Evolutionary conservation across 306 rosid species (phyloP).

Genomic region (Sphenostylis stenocarpa): DNA sequence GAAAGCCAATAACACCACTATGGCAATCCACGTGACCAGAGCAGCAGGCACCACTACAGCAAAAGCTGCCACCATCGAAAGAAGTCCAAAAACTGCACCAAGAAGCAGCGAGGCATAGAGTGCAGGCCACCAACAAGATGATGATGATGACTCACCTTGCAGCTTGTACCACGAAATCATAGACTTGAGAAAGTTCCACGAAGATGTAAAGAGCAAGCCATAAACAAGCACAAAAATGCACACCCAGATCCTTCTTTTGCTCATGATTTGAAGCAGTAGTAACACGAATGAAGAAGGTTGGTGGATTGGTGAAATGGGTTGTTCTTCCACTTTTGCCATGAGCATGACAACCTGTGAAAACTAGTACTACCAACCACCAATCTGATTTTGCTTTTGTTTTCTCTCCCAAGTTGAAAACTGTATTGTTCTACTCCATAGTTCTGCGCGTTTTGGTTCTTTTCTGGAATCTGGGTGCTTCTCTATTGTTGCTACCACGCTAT

Average conservation of each 20-base stretch:
- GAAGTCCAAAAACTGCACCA: conserved; percentile 63
- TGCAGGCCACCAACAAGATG: conserved; percentile 59
- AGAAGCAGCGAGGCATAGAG: conserved; percentile 70
- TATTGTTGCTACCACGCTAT: not conserved
- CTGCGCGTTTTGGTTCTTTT: not conserved
- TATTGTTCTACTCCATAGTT: not conserved
- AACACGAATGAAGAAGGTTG: conserved; percentile 34
- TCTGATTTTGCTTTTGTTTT: not conserved
- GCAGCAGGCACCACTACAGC: conserved; percentile 67
- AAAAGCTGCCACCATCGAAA: conserved; percentile 74
- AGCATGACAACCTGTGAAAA: not conserved
- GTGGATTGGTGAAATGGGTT: conserved; percentile 3
- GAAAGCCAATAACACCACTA: conserved; percentile 69
- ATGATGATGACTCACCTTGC: conserved; percentile 32
- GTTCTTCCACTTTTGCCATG: conserved; percentile 33
- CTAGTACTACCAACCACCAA: not conserved
- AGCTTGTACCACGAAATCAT: conserved; percentile 56
- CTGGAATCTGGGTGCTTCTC: not conserved
- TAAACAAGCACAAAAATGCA: conserved; percentile 53
- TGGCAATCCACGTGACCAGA: conserved; percentile 70
- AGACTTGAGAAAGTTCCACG: conserved; percentile 58
- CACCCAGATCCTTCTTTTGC: conserved; percentile 73
- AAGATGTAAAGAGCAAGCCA: conserved; percentile 42
- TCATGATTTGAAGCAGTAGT: conserved; percentile 44
- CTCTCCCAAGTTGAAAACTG: not conserved